Evolutionary conservation across 2,329 filamentous ascomycete species (phyloP), one percentile per base, ranked within the genome.

Genomic region (Pseudocercospora fijiensis): DNA sequence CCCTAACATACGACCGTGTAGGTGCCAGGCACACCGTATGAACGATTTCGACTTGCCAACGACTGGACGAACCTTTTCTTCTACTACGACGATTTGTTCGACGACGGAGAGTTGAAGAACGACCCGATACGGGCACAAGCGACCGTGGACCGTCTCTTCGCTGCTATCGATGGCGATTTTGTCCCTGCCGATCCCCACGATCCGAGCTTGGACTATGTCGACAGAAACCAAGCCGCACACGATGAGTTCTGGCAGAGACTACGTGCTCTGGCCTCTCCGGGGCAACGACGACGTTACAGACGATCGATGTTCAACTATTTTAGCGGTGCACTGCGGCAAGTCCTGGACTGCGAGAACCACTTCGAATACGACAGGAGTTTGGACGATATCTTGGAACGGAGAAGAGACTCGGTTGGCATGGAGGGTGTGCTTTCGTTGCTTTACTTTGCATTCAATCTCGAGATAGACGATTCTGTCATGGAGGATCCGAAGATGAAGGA

Each of bases 41-140:
- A 67, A 58, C 43, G 43, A 6, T 60, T 60, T 18, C 58, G 58
- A 22, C 24, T 60, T 13, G 45, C 30, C 28, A 43, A 37, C 43
- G 58, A 60, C 57, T 60, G 57, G 57, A 60, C 45, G 7, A 60
- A 60, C 45, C 28, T 49, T 9, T 37, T 52, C 26, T 60, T 60
- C 57, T 30, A 60, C 26, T 51, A 51, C 57, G 57, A 60, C 26
- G 57, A 60, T 22, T 26, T 51, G 13, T 60, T 60, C 57, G 57
- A 60, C 26, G 45, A 51, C 26, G 57, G 57, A 9, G n/a, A 24
- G 9, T 22, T 60, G 8, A 60, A 52, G 24, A 60, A 49, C 18
- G 57, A 60, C 18, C 57, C 57, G 7, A 22, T 58, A n/a, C 49
- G 49, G 16, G 49, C 49, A 13, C 49, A 53, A 53, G 49, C 49